Percentiles rank a stretch among this genome's conserved stretches.
These are phyloP conservation scores for Inonotus obliquus DNA, from an alignment of 1,284 basidiomycete genomes.

Conservation along the genomic window DNA sequence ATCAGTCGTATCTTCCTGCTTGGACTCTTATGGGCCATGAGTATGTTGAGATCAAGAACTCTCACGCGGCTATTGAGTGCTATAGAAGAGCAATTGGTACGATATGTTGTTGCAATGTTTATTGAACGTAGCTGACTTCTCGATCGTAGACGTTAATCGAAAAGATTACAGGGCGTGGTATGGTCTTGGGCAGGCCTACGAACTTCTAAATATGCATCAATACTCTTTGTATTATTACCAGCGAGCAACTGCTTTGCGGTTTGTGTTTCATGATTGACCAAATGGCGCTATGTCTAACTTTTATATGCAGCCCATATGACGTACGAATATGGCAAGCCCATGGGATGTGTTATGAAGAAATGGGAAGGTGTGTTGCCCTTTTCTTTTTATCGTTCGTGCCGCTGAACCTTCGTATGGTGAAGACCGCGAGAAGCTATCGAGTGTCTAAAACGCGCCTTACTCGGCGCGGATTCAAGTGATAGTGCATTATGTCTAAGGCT, in stretches of 20 bases:
- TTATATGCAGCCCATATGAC: slow-evolving; percentile 78
- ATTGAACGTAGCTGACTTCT: not conserved
- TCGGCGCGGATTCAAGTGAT: slow-evolving; percentile 80
- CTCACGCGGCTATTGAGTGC: slow-evolving; percentile 96
- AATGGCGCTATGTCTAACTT: slow-evolving; percentile 11
- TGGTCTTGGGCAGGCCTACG: slow-evolving; percentile 96
- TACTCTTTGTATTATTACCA: slow-evolving; percentile 98
- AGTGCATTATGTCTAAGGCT: slow-evolving; percentile 74
- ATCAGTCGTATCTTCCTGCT: slow-evolving; percentile 90
- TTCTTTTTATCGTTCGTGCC: not conserved
- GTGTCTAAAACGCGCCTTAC: slow-evolving; percentile 83
- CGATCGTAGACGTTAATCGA: slow-evolving; percentile 75
- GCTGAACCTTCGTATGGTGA: slow-evolving; percentile 18
- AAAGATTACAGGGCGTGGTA: slow-evolving; percentile 99
- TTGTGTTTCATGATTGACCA: slow-evolving; percentile 23
- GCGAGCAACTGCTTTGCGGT: slow-evolving; percentile 89
- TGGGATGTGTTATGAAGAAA: slow-evolving; percentile 90
- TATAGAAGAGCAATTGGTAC: slow-evolving; percentile 92
- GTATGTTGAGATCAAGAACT: slow-evolving; percentile 98
- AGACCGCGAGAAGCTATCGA: slow-evolving; percentile 84
- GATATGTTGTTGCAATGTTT: slow-evolving; percentile 26
- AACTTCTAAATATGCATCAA: slow-evolving; percentile 92
- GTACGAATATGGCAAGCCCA: slow-evolving; percentile 95
- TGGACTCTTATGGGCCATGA: slow-evolving; percentile 99
- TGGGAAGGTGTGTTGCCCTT: slow-evolving; percentile 56